These are phyloP conservation scores for Asterochloris erici DNA, from an alignment of 139 green algal genomes.

Conservation along the genomic window DNA sequence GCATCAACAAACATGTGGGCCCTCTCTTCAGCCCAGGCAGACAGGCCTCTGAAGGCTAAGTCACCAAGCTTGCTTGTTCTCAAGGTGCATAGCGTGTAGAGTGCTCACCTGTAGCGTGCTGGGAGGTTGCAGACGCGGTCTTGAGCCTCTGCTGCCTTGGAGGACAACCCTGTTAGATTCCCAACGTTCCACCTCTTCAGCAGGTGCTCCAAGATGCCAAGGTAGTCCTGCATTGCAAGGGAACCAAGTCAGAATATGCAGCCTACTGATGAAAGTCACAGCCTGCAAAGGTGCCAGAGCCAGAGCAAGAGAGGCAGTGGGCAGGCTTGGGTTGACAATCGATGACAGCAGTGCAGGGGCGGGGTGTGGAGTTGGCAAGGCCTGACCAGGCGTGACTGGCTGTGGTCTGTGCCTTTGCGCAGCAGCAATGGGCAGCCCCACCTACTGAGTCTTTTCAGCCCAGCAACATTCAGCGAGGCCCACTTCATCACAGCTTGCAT, in stretches of 20 bases:
- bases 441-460: too few relatives aligned
- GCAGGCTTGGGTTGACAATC: too few relatives aligned
- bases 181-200: conserved; percentile 78
- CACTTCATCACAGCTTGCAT: background rate
- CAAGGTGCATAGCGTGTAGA: conserved; percentile 23
- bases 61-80: background rate
- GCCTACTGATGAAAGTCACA: background rate
- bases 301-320: background rate
- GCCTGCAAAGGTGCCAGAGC: background rate
- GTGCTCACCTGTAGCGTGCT: conserved; percentile 29
- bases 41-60: background rate
- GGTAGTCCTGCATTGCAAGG: conserved; percentile 76
- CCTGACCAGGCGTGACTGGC: too few relatives aligned
- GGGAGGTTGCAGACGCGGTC: conserved; percentile 81
- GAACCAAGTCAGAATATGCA: background rate
- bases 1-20: too few relatives aligned
- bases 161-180: conserved; percentile 44
- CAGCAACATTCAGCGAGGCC: background rate
- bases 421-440: too few relatives aligned
- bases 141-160: conserved; percentile 70
- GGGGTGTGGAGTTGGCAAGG: too few relatives aligned
- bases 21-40: too few relatives aligned
- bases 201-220: conserved; percentile 93
- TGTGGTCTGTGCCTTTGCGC: too few relatives aligned
- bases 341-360: background rate